These are phyloP conservation scores for Knoxdaviesia capensis DNA, from an alignment of 2,329 filamentous ascomycete genomes.

Conservation along the genomic window DNA sequence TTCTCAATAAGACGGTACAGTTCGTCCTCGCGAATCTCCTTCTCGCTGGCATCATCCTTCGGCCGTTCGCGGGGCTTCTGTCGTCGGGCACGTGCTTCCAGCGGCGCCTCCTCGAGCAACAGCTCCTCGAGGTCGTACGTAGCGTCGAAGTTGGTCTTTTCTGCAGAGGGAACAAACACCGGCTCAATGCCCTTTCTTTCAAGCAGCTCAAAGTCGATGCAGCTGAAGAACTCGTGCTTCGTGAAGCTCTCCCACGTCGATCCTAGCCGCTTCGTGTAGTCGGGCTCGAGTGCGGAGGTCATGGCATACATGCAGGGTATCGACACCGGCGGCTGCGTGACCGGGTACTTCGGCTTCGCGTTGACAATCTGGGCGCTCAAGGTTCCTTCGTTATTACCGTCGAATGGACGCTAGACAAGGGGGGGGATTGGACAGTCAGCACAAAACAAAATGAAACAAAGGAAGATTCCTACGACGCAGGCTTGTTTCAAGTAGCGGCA, in stretches of 20 bases:
- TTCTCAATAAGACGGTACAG: constrained; percentile 86
- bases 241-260: constrained; percentile 70
- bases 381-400: constrained; percentile 67
- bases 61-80: constrained; percentile 86
- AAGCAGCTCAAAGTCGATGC: constrained; percentile 65
- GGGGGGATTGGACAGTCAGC: neutral
- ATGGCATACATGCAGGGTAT: constrained; percentile 80
- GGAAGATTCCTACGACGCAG: too few species aligned
- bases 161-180: constrained; percentile 79
- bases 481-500: too few species aligned
- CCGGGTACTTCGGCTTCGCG: constrained; percentile 69
- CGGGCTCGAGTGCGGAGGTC: constrained; percentile 59
- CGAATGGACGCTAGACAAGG: constrained; percentile 58
- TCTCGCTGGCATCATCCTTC: constrained; percentile 84
- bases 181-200: constrained; percentile 79
- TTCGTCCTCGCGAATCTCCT: constrained; percentile 88
- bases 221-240: constrained; percentile 72
- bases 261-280: constrained; percentile 68
- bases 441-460: neutral
- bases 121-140: constrained; percentile 95
- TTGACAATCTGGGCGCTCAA: constrained; percentile 65
- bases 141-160: constrained; percentile 98
- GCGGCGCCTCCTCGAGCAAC: constrained; percentile 76
- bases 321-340: constrained; percentile 78
- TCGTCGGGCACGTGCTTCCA: constrained; percentile 78